A percentile compares a stretch with the other conserved stretches of the same genome.
Evolutionary conservation across 148 eudicot species (phyloP).

Genomic region (Amaranthus palmeri): DNA sequence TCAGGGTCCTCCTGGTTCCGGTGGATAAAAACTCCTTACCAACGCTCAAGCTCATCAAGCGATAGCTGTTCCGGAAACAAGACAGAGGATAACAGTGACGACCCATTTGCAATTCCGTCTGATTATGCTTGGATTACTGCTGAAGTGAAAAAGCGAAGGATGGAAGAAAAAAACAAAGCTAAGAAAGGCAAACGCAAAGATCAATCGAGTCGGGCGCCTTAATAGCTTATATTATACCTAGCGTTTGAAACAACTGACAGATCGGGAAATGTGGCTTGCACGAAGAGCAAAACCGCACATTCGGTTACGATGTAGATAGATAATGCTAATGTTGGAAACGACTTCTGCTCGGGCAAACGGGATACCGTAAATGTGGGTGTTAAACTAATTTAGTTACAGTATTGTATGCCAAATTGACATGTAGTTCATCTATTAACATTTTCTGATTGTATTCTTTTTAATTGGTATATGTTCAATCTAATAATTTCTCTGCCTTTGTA

Average conservation of each 20-base stretch:
- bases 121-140: constrained; percentile 73
- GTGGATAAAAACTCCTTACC: constrained; percentile 53
- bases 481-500: constrained; percentile 12
- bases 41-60: constrained; percentile 35
- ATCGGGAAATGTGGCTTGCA: not conserved
- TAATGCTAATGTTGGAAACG: constrained; percentile 7
- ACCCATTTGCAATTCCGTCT: constrained; percentile 72
- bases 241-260: constrained; percentile 8
- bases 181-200: constrained; percentile 40
- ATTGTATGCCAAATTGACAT: constrained; percentile 6
- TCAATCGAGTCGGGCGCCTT: constrained; percentile 1
- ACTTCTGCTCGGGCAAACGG: not conserved
- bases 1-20: constrained; percentile 53
- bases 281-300: not conserved
- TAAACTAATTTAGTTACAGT: constrained; percentile 6
- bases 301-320: constrained; percentile 20
- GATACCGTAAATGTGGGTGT: not conserved
- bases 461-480: constrained; percentile 6
- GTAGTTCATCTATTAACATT: constrained; percentile 9
- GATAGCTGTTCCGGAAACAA: constrained; percentile 41
- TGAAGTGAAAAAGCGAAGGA: constrained; percentile 67
- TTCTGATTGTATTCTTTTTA: constrained; percentile 18
- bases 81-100: constrained; percentile 41
- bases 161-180: constrained; percentile 41
- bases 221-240: constrained; percentile 1